These are phyloP conservation scores for Ophiosphaerella herpotricha DNA, from an alignment of 2,329 filamentous ascomycete genomes.

Conservation along the genomic window DNA sequence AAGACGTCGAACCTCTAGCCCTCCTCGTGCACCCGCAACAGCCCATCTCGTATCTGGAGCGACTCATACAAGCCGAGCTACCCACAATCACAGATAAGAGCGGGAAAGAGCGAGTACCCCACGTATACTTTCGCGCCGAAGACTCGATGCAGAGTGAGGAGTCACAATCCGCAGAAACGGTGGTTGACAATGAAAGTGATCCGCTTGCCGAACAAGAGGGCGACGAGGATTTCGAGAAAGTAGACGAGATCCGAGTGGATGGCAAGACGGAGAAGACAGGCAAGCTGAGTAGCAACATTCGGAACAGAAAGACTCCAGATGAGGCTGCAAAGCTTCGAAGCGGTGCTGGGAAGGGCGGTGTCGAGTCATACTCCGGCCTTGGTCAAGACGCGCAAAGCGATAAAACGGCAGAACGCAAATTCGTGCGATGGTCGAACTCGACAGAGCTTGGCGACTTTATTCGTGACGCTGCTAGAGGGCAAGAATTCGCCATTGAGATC, in stretches of 20 bases:
- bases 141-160: slow-evolving; percentile 67
- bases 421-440: slow-evolving; percentile 85
- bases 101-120: slow-evolving; percentile 71
- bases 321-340: slow-evolving; percentile 49
- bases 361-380: slow-evolving; percentile 72
- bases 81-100: slow-evolving; percentile 66
- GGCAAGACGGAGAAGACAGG: slow-evolving; percentile 54
- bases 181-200: slow-evolving; percentile 34
- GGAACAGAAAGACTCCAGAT: slow-evolving; percentile 32
- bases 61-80: slow-evolving; percentile 85
- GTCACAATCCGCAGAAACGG: slow-evolving; percentile 29
- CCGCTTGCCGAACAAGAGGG: slow-evolving; percentile 28
- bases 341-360: slow-evolving; percentile 60
- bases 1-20: slow-evolving; percentile 81
- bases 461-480: slow-evolving; percentile 80
- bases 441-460: slow-evolving; percentile 96
- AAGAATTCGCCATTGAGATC: slow-evolving; percentile 83
- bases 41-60: slow-evolving; percentile 86
- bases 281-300: slow-evolving; percentile 34
- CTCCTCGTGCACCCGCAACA: slow-evolving; percentile 88
- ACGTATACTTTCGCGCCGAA: slow-evolving; percentile 79
- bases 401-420: slow-evolving; percentile 59
- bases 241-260: slow-evolving; percentile 57
- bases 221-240: slow-evolving; percentile 51
- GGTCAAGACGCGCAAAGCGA: slow-evolving; percentile 61